Evolutionary conservation across 1,284 basidiomycete species (phyloP), one percentile per base, ranked within the genome.

Genomic region (Cryptococcus sp.): DNA sequence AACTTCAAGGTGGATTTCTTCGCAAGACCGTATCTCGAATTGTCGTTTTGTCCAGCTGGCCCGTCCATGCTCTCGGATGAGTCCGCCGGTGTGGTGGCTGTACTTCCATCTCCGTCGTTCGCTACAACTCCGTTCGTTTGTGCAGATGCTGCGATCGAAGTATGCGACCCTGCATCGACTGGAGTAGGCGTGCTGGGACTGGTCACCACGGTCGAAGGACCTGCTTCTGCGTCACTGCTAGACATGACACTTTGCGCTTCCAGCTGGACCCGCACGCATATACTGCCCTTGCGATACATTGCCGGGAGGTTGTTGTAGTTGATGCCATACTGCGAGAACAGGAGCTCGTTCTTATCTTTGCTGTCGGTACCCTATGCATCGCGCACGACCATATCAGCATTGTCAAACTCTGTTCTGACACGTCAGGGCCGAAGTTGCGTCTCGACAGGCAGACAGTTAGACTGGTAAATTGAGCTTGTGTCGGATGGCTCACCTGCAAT

Each of bases 301-400:
- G 84, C 83, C 3, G 88, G 83, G 1, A 94, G 73, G 15, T 82
- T 80, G 66, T 92, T 94, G 72, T 99, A 99, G 73, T 98, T 99
- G 68, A 95, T 86, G 0, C 83, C 82, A 69, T 93, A 98, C 7
- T 82, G 82, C 6, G 84, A 82, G 77, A 89, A 95, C 1, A 99
- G 80, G 4, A 97, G 88, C 77, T 98, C 93, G 68, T 98, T 86
- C 79, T 98, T 99, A 61, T 90, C 85, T 55, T 88, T 86, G 1
- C 93, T 90, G 25, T 90, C 82, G 0, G 93, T 95, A 0, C 93
- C 91, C 89, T 96, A 65, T 6, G 20, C 10, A 38, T 45, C 20
- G 0, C 54, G 23, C 23, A 17, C 39, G 15, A 50, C 62, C 52
- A 63, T 22, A 25, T 53, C 20, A 38, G 19, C 41, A 45, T 25